Conservation (phyloP, 768 basidiomycete species). For the Tulasnella sp. region DNA sequence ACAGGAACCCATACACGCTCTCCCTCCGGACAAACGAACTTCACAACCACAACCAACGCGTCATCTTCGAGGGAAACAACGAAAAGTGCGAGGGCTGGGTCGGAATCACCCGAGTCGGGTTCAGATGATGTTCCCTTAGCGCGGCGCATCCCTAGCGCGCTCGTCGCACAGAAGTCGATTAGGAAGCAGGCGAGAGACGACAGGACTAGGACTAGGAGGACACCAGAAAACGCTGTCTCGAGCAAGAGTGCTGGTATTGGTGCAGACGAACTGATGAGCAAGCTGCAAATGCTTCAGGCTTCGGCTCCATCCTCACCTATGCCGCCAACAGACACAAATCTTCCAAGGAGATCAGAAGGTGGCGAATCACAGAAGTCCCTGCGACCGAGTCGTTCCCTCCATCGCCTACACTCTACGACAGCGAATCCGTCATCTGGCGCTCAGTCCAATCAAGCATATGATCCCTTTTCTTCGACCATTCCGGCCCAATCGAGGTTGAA, state of each 20-base stretch:
- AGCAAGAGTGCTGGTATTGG: constrained; percentile 2
- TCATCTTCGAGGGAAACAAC: not conserved
- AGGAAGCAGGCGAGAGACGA: constrained; percentile 62
- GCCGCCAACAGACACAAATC: not conserved
- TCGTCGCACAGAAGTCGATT: constrained; percentile 73
- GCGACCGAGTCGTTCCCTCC: constrained; percentile 1
- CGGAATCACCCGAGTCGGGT: not conserved
- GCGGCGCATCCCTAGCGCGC: constrained; percentile 67
- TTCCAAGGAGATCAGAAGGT: not conserved
- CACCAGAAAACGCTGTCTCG: constrained; percentile 11
- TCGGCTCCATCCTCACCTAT: not conserved
- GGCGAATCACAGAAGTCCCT: not conserved
- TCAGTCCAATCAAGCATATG: not conserved
- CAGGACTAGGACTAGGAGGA: constrained; percentile 27
- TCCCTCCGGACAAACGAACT: not conserved
- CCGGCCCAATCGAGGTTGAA: no score
- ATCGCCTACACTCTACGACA: not conserved
- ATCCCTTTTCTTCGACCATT: no score
- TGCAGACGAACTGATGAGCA: constrained; percentile 19
- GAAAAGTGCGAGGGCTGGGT: not conserved
- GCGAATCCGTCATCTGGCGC: not conserved
- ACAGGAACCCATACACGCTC: not conserved
- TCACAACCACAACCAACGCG: not conserved
- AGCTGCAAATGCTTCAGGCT: not conserved
- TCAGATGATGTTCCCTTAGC: constrained; percentile 76